Evolutionary conservation across 345 rosid species (phyloP), one percentile per base, ranked within the genome.

Genomic region (Kandelia obovata): DNA sequence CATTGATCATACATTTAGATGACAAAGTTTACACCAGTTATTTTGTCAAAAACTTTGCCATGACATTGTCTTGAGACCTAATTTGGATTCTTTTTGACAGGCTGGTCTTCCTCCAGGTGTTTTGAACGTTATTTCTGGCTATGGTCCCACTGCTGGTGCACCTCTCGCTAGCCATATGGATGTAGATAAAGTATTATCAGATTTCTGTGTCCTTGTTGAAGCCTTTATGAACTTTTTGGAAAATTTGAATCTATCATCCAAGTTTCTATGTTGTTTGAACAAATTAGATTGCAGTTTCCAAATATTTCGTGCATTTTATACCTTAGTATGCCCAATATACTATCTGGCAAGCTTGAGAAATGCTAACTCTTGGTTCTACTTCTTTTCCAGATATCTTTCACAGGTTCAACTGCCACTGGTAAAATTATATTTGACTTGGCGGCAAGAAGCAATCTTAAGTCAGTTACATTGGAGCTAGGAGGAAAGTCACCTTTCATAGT

Each of bases 51-150:
- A 11, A 43, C 17, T 43, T 11, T 13, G 49, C 49, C 49, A 3
- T 43, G 49, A 43, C 23, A 13, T 10, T 34, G 26, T 37, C 55
- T 52, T 63, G 67, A 70, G 57, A 75, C 47, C 70, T 31, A 23
- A 58, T 39, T 16, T 63, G 25, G 39, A 20, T 35, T 58, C 32
- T 53, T 56, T 58, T 30, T 66, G 73, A 68, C 78, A 93, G 96
- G 97, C 98, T 27, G 96, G 97, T 73, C 92, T 90, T 68, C 98
- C 98, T 68, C 90, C 89, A 0, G 97, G 98, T 70, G 98, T 92
- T 78, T 58, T 93, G 77, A 93, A 91, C 65, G 70, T 93, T 31
- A 90, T 93, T 77, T 90, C 96, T 56, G 94, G 97, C 61, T 91
- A 53, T 53, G 97, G 98, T 77, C 86, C 88, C 30, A 89, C 92